Percentiles rank a stretch among this genome's conserved stretches.
Evolutionary conservation across 495 filamentous ascomycete species (phyloP).

Genomic region (Xanthoparmelia taractica): DNA sequence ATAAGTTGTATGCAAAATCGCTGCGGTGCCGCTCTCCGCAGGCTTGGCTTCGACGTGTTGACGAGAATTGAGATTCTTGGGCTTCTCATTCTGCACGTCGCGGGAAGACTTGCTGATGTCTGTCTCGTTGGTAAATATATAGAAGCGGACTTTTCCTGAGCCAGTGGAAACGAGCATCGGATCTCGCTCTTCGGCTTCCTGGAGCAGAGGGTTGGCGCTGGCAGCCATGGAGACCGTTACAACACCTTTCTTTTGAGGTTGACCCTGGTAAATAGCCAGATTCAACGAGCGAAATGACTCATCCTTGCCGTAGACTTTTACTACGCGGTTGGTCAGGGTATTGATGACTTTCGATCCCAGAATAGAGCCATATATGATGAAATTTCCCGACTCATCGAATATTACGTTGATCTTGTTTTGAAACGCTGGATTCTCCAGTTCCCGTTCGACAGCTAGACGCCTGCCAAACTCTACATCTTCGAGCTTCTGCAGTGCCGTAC

Average conservation of each 20-base stretch:
- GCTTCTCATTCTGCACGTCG: conserved; percentile 94
- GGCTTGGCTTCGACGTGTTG: conserved; percentile 50
- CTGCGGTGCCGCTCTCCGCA: conserved; percentile 64
- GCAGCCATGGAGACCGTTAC: conserved; percentile 98
- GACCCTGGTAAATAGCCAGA: conserved; percentile 88
- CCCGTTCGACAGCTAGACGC: conserved; percentile 77
- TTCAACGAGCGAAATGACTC: conserved; percentile 78
- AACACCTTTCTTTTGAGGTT: conserved; percentile 82
- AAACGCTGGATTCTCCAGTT: conserved; percentile 63
- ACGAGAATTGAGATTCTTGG: conserved; percentile 44
- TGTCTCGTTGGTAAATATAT: conserved; percentile 91
- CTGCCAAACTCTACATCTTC: conserved; percentile 90
- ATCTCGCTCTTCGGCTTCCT: conserved; percentile 86
- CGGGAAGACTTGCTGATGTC: conserved; percentile 76
- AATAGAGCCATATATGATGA: conserved; percentile 89
- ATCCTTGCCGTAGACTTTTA: conserved; percentile 80
- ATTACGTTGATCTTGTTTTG: conserved; percentile 71
- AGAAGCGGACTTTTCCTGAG: conserved; percentile 86
- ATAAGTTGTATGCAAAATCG: conserved; percentile 84
- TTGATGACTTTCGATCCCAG: conserved; percentile 91
- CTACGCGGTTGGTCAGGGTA: conserved; percentile 81
- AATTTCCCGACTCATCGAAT: conserved; percentile 94
- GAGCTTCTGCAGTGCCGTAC: conserved; percentile 67
- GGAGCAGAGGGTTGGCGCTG: conserved; percentile 82
- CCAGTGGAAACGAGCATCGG: conserved; percentile 81